A percentile compares a stretch with the other conserved stretches of the same genome.
Evolutionary conservation across 1,284 basidiomycete genomes (phyloP).

Genomic region (Trichosporon sp.): DNA sequence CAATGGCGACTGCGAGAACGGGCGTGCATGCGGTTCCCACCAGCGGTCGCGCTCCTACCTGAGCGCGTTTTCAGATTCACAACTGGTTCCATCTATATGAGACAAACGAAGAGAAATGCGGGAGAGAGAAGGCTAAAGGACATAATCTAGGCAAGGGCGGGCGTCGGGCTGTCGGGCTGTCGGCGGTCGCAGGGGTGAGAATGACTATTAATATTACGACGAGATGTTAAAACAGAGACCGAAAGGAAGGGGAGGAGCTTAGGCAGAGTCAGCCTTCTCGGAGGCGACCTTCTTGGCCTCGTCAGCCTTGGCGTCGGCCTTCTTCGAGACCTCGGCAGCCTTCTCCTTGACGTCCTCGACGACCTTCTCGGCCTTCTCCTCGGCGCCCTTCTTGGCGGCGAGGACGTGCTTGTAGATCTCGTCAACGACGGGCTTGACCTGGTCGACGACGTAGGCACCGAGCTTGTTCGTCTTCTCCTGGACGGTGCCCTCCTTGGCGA

Average conservation of each 20-base stretch:
- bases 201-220: neutral
- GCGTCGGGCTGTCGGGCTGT: neutral
- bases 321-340: conserved; percentile 6
- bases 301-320: neutral
- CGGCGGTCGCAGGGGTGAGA: neutral
- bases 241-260: neutral
- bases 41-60: neutral
- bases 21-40: neutral
- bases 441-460: conserved; percentile 44
- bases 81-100: conserved; percentile 1
- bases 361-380: conserved; percentile 31
- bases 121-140: neutral
- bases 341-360: conserved; percentile 17
- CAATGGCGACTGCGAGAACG: neutral
- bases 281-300: neutral
- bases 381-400: conserved; percentile 28
- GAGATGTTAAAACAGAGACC: neutral
- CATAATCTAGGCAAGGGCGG: neutral
- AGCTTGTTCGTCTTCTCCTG: conserved; percentile 50
- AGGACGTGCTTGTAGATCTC: conserved; percentile 46
- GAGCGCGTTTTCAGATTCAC: neutral
- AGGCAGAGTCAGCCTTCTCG: neutral
- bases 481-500: conserved; percentile 43
- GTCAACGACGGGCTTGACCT: conserved; percentile 49
- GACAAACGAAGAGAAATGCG: neutral